phyloP scores from a whole-genome alignment of 2,329 filamentous ascomycete species.

The Berkeleyomyces rouxiae region DNA sequence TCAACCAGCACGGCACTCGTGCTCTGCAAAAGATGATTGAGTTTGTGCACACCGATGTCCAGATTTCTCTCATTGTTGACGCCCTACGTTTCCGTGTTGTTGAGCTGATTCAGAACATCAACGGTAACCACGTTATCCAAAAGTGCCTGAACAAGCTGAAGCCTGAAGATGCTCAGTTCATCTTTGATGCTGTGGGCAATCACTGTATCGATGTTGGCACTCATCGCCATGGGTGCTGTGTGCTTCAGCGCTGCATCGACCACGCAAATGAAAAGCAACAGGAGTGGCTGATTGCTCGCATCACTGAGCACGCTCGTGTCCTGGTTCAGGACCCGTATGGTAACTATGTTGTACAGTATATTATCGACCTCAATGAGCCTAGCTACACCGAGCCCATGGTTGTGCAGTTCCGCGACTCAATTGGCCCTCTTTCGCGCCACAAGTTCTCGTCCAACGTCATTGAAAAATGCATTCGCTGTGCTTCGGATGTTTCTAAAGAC shows the following conservation, averaged over 20 bases:
- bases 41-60: slow-evolving; percentile 70
- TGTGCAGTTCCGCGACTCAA: slow-evolving; percentile 57
- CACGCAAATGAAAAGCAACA: slow-evolving; percentile 87
- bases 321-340: slow-evolving; percentile 95
- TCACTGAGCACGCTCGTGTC: slow-evolving; percentile 73
- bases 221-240: slow-evolving; percentile 93
- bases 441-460: slow-evolving; percentile 99
- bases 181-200: slow-evolving; percentile 81
- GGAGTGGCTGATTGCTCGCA: slow-evolving; percentile 66
- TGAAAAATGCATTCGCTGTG: slow-evolving; percentile 85
- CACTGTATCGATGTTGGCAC: slow-evolving; percentile 85
- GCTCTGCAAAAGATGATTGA: slow-evolving; percentile 99
- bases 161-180: slow-evolving; percentile 76
- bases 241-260: slow-evolving; percentile 94
- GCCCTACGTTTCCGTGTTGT: slow-evolving; percentile 75
- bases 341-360: slow-evolving; percentile 98
- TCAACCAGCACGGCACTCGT: slow-evolving; percentile 93
- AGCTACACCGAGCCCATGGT: slow-evolving; percentile 82
- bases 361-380: slow-evolving; percentile 80
- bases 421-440: slow-evolving; percentile 64
- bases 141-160: slow-evolving; percentile 94
- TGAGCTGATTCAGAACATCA: slow-evolving; percentile 88
- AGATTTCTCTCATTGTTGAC: slow-evolving; percentile 74
- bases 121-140: slow-evolving; percentile 97
- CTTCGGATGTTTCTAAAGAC: slow-evolving; percentile 56